These are phyloP conservation scores for Sugiyamaella pinicola DNA, from an alignment of 1,139 yeast species.

Conservation along the genomic window DNA sequence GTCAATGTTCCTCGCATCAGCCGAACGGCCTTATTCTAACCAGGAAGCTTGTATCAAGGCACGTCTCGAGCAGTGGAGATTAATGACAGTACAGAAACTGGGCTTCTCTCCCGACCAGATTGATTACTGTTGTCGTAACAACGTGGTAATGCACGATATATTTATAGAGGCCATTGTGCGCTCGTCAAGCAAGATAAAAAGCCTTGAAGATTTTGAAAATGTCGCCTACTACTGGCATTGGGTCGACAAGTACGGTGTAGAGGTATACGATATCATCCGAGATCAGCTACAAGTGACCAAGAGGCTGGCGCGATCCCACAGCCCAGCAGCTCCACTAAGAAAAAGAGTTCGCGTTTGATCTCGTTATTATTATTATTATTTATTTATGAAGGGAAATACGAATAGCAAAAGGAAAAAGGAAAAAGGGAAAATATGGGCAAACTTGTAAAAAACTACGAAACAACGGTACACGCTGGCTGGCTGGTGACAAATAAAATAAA, in stretches of 20 bases:
- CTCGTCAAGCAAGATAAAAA: slow-evolving; percentile 31
- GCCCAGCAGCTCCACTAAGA: slow-evolving; percentile 13
- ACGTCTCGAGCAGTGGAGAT: slow-evolving; percentile 34
- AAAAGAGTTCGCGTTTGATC: slow-evolving; percentile 15
- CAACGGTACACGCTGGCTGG: too few relatives aligned
- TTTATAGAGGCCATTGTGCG: slow-evolving; percentile 36
- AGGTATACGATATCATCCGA: slow-evolving; percentile 32
- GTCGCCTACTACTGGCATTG: slow-evolving; percentile 38
- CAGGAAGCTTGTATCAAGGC: slow-evolving; percentile 23
- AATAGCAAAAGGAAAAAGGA: not conserved
- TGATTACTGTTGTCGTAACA: slow-evolving; percentile 34
- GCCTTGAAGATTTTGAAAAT: slow-evolving; percentile 31
- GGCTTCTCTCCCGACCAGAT: slow-evolving; percentile 34
- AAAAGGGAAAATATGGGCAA: not conserved
- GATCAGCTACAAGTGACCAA: slow-evolving; percentile 28
- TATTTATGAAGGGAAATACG: slow-evolving; percentile 8
- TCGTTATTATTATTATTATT: slow-evolving; percentile 1
- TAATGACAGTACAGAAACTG: slow-evolving; percentile 28
- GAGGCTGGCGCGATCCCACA: slow-evolving; percentile 14
- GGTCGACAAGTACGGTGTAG: slow-evolving; percentile 36
- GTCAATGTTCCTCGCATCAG: slow-evolving; percentile 19
- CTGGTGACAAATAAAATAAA: too few relatives aligned
- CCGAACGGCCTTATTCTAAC: slow-evolving; percentile 19
- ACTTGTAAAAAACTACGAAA: too few relatives aligned
- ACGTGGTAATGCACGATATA: slow-evolving; percentile 37